These are phyloP conservation scores for Scolecobasidium constrictum DNA, from an alignment of 2,329 filamentous ascomycete species.

Conservation along the genomic window DNA sequence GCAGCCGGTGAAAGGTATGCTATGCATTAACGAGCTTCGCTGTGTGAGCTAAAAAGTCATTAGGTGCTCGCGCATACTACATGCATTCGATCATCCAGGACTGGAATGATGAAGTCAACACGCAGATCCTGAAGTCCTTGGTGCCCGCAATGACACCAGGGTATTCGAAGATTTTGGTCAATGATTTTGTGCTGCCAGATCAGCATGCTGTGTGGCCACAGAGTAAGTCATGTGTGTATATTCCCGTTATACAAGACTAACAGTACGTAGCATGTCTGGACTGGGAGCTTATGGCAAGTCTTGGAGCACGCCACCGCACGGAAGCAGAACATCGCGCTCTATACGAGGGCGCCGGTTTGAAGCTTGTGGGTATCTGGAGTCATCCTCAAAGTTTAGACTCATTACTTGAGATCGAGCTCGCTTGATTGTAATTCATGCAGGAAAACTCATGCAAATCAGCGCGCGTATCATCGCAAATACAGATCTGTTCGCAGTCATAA, in stretches of 20 bases:
- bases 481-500: no score
- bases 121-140: slow-evolving; percentile 16
- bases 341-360: slow-evolving; percentile 19
- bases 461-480: no score
- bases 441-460: no score
- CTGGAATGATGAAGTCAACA: slow-evolving; percentile 19
- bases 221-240: slow-evolving; percentile 7
- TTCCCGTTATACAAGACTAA: neutral
- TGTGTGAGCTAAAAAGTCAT: no score
- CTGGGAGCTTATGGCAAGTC: slow-evolving; percentile 25
- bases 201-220: slow-evolving; percentile 24
- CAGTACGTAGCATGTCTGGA: slow-evolving; percentile 17
- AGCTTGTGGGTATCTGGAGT: slow-evolving; percentile 24
- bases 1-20: slow-evolving; percentile 24
- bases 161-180: slow-evolving; percentile 21
- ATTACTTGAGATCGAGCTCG: slow-evolving; percentile 13
- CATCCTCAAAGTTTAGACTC: neutral
- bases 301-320: slow-evolving; percentile 26
- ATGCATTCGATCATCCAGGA: slow-evolving; percentile 20
- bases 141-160: slow-evolving; percentile 17
- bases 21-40: neutral
- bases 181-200: slow-evolving; percentile 20
- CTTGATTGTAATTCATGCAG: no score
- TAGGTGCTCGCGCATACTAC: slow-evolving; percentile 10
- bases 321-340: slow-evolving; percentile 24